Base-by-base conservation (phyloP, 345 rosid species). In the Citropsis articulata region DNA sequence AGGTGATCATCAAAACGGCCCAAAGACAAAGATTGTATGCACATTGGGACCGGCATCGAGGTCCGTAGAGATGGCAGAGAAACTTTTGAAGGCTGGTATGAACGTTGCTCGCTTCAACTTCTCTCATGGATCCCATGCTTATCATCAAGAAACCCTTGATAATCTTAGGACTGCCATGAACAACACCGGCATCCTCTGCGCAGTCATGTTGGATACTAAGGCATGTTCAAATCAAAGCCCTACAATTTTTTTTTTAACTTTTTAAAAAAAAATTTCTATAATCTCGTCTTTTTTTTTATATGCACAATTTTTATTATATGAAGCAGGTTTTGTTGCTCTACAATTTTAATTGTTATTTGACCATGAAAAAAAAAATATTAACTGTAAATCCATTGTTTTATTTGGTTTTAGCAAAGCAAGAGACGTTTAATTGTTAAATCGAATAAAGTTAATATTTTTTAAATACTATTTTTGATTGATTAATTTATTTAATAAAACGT, bases 21-120 rank as follows among this genome's bases (percentile, higher is more conserved):
- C 89, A 0, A 90, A 90, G 79, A 89, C 92, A 5, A 90, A 90
- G 86, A 90, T 89, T 59, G 92, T 90, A 1, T 90, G 94, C 84
- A 90, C 94, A 4, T 77, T 90, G 55, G 94, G 92, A 6, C 91
- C 91, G 1, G 89, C 84, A 13, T 90, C 91, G 2, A 82, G 91
- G 80, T 87, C 92, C 1, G 83, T 87, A 4, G 73, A 71, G 27
- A 86, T 85, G 92, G 53, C 84, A 0, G 94, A 87, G 81, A 90
- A 76, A 83, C 89, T 90, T 38, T 75, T 90, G 79, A 78, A 14
- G 61, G 92, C 91, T 1, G 94, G 94, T 57, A 90, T 86, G 86
- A 86, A 65, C 62, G 85, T 83, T 4, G 88, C 88, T 77, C 83
- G 85, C 56, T 86, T 86, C 82, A 89, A 89, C 75, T 90, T 90